A percentile compares a stretch with the other conserved stretches of the same genome.
These are phyloP conservation scores for Vitis vinifera DNA, from an alignment of 164 flowering plant species.

Conservation along the genomic window DNA sequence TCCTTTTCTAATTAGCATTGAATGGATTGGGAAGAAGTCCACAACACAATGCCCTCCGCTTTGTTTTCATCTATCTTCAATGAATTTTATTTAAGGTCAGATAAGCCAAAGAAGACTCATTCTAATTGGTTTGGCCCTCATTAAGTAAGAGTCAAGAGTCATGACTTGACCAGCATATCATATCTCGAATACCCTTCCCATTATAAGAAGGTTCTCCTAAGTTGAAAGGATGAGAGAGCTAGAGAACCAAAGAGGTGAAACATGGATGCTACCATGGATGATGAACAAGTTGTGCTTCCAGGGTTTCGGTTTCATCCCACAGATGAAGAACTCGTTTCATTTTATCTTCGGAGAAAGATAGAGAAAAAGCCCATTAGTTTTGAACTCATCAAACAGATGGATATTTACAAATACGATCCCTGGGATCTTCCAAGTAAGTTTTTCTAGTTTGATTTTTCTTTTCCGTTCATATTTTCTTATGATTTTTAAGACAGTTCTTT, in stretches of 20 bases:
- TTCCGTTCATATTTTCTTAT: background rate
- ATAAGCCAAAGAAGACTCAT: too few relatives aligned
- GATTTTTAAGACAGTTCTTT: background rate
- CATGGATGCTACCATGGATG: slow-evolving; percentile 13
- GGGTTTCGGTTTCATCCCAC: slow-evolving; percentile 93
- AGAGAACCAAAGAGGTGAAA: too few relatives aligned
- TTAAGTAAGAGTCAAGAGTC: background rate
- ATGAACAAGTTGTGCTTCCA: slow-evolving; percentile 52
- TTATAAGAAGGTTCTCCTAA: background rate
- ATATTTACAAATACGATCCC: slow-evolving; percentile 81
- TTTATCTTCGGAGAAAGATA: slow-evolving; percentile 75
- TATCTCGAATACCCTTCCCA: background rate
- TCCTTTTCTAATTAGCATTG: too few relatives aligned
- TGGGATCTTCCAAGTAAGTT: slow-evolving; percentile 98
- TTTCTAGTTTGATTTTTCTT: background rate
- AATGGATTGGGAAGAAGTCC: too few relatives aligned
- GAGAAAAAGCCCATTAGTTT: slow-evolving; percentile 55
- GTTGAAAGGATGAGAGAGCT: too few relatives aligned
- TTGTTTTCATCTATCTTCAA: too few relatives aligned
- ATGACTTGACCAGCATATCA: slow-evolving; percentile 2
- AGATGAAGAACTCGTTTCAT: slow-evolving; percentile 81
- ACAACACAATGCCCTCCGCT: too few relatives aligned
- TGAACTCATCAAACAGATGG: slow-evolving; percentile 73
- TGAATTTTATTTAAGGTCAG: too few relatives aligned
- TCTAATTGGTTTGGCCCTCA: too few relatives aligned